A percentile compares a stretch with the other conserved stretches of the same genome.
These are phyloP conservation scores for Ogataea allantospora DNA, from an alignment of 805 yeast genomes.

Conservation along the genomic window DNA sequence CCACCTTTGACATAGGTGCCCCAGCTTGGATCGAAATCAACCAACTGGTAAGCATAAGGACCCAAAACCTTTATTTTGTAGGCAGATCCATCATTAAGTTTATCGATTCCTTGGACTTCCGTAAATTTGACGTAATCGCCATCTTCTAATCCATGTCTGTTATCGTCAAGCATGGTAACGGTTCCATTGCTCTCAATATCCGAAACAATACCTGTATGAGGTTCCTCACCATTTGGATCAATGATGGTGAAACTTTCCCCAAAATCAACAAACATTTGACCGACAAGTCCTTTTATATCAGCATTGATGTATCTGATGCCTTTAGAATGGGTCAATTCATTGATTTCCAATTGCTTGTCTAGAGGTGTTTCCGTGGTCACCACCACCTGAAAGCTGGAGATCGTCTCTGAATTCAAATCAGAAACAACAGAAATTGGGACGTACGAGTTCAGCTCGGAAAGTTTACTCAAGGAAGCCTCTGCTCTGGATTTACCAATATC, in stretches of 20 bases:
- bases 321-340: slow-evolving; percentile 68
- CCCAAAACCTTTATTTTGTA: slow-evolving; percentile 83
- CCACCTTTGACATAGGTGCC: slow-evolving; percentile 84
- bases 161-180: slow-evolving; percentile 90
- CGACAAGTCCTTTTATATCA: slow-evolving; percentile 85
- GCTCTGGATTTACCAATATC: slow-evolving; percentile 85
- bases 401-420: slow-evolving; percentile 51
- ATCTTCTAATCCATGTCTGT: slow-evolving; percentile 90
- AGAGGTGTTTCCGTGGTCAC: slow-evolving; percentile 79
- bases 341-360: slow-evolving; percentile 72
- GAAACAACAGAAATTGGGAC: slow-evolving; percentile 76
- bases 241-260: slow-evolving; percentile 77
- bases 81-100: slow-evolving; percentile 70
- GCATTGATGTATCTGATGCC: slow-evolving; percentile 79
- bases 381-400: slow-evolving; percentile 67
- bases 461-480: slow-evolving; percentile 57
- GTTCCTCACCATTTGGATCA: slow-evolving; percentile 93
- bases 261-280: slow-evolving; percentile 84
- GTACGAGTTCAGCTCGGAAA: slow-evolving; percentile 84
- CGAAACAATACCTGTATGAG: slow-evolving; percentile 79
- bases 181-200: slow-evolving; percentile 86
- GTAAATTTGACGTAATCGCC: slow-evolving; percentile 85
- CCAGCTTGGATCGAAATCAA: slow-evolving; percentile 51
- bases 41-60: slow-evolving; percentile 82
- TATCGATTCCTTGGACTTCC: slow-evolving; percentile 79